Percentiles rank a stretch among this genome's conserved stretches.
Conservation (phyloP, 192 early-diverging fungal genomes). For the Gamsiella multidivaricata region DNA sequence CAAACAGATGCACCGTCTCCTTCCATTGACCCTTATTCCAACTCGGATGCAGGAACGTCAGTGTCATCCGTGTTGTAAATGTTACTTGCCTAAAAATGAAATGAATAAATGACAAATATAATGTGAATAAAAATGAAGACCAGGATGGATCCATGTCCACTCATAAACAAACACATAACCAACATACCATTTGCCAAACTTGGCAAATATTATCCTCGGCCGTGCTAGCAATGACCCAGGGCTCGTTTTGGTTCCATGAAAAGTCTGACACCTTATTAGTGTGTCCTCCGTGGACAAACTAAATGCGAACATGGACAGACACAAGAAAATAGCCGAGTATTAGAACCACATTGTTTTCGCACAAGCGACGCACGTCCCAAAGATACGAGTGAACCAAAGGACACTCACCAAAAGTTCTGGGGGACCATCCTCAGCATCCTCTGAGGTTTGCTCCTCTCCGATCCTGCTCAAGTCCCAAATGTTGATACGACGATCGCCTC, state of each 20-base stretch:
- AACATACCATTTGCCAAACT: slow-evolving; percentile 96
- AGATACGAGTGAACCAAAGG: no score
- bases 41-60: slow-evolving; percentile 51
- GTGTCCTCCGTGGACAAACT: slow-evolving; percentile 98
- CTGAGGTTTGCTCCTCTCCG: slow-evolving; percentile 92
- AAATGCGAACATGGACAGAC: not conserved
- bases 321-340: slow-evolving; percentile 1
- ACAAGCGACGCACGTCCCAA: not conserved
- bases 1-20: not conserved
- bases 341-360: no score
- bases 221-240: slow-evolving; percentile 93
- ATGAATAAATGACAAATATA: not conserved
- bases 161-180: not conserved
- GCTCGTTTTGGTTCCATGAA: slow-evolving; percentile 92
- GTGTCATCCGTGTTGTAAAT: slow-evolving; percentile 63
- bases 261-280: slow-evolving; percentile 97
- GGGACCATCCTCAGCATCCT: slow-evolving; percentile 98
- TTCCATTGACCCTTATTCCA: slow-evolving; percentile 38
- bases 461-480: slow-evolving; percentile 97
- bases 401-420: slow-evolving; percentile 87
- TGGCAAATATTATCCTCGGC: slow-evolving; percentile 98
- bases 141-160: no score
- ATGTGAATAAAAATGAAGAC: no score
- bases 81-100: slow-evolving; percentile 58
- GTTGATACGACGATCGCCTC: slow-evolving; percentile 88